Base-by-base conservation (phyloP, 805 yeast species). In the Yarrowia sp. region DNA sequence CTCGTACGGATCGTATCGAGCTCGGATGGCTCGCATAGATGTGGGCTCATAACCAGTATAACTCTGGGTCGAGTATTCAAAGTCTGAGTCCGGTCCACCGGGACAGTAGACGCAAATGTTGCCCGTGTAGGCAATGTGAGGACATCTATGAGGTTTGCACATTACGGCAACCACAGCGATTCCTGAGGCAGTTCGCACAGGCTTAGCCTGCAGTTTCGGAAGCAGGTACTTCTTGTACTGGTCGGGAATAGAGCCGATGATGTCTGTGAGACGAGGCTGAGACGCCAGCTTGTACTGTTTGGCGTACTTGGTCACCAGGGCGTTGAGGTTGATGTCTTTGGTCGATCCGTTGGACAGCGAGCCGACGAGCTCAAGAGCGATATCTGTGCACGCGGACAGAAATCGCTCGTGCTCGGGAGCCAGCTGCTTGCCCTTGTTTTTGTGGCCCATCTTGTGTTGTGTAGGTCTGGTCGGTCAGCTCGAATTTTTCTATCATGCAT, bases 81-180 rank as follows among this genome's bases (percentile, higher is more conserved):
- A 94, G 76, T 94, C 99, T 1, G 96, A 87, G 73, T 94, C 99
- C 3, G 99, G 99, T 1, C 99, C 99, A 64, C 99, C 99, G 5
- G 99, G 99, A 77, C 99, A 94, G 73, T 77, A 94, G 12, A 94
- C 99, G 78, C 99, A 94, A 65, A 94, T 94, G 71, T 94, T 94
- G 65, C 99, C 99, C 0, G 99, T 94, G 73, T 94, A 94, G 19
- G 99, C 98, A 69, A 94, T 94, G 74, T 94, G 99, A 25, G 99
- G 99, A 75, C 99, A 94, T 77, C 99, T 82, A 74, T 94, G 99
- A 2, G 99, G 99, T 74, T 94, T 94, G 78, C 97, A 92, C 98
- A 94, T 94, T 31, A 94, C 98, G 0, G 99, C 99, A 46, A 94
- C 98, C 19, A 94, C 99, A 9, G 99, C 99, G 63, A 94, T 96